Evolutionary conservation across 148 eudicot species (phyloP).

Genomic region (Polygonum maritimum): DNA sequence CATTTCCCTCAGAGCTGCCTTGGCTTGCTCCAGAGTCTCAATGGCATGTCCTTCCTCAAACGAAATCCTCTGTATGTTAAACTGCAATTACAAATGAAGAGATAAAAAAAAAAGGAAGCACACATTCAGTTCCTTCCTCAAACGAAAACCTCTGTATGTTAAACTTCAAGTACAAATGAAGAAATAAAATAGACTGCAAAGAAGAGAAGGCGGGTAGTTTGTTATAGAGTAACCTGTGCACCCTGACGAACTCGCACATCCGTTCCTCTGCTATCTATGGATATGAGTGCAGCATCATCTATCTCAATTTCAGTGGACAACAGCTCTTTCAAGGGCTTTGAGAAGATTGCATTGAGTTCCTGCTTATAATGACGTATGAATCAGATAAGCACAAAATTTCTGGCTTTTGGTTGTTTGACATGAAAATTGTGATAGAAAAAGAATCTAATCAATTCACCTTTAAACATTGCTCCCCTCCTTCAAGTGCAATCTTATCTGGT

Average conservation of each 20-base stretch:
- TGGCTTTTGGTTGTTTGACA: background rate
- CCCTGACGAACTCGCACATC: slow-evolving; percentile 97
- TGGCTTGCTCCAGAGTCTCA: slow-evolving; percentile 93
- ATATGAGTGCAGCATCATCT: slow-evolving; percentile 93
- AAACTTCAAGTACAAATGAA: slow-evolving; percentile 36
- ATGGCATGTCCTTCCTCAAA: slow-evolving; percentile 64
- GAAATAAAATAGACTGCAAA: slow-evolving; percentile 20
- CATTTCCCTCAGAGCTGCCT: slow-evolving; percentile 67
- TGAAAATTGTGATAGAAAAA: background rate
- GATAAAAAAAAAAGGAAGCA: background rate
- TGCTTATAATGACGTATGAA: slow-evolving; percentile 13
- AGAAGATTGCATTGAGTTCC: slow-evolving; percentile 91
- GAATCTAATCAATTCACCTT: slow-evolving; percentile 39
- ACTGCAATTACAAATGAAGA: slow-evolving; percentile 29
- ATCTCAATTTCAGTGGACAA: slow-evolving; percentile 70
- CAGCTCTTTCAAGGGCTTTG: slow-evolving; percentile 81
- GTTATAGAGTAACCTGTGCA: slow-evolving; percentile 51
- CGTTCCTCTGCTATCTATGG: slow-evolving; percentile 89
- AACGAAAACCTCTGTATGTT: slow-evolving; percentile 88
- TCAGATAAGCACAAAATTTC: background rate
- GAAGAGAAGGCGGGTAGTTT: background rate
- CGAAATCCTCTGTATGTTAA: slow-evolving; percentile 84
- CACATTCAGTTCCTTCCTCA: slow-evolving; percentile 38
- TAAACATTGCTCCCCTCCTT: slow-evolving; percentile 90
- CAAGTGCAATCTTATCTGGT: slow-evolving; percentile 89